Evolutionary conservation across 1,284 basidiomycete genomes (phyloP).

Genomic region (Rhizoctonia solani): DNA sequence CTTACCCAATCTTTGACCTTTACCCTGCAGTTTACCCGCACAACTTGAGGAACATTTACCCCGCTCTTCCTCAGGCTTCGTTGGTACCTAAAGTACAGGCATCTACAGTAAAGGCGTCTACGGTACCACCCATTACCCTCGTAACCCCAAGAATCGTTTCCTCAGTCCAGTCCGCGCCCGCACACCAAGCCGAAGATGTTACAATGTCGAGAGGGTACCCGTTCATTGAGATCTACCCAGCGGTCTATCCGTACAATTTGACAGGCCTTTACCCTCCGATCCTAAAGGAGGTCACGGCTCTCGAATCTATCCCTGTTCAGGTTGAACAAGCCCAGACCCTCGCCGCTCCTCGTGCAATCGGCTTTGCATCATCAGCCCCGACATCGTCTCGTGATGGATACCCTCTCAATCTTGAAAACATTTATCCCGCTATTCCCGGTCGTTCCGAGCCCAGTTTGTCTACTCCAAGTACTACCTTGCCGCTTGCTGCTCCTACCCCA

Average conservation of each 20-base stretch:
- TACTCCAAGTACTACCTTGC: background rate
- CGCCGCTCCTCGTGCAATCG: no score
- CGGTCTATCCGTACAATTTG: constrained; percentile 38
- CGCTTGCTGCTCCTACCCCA: no score
- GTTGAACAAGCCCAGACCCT: background rate
- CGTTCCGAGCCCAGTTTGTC: background rate
- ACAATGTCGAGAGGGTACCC: constrained; percentile 36
- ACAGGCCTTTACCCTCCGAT: constrained; percentile 34
- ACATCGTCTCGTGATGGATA: constrained; percentile 38
- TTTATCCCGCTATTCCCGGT: constrained; percentile 37
- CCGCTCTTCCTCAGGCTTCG: background rate
- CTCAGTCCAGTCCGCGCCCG: background rate
- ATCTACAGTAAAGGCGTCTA: no score
- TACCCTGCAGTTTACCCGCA: constrained; percentile 43
- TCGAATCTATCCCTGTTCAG: background rate
- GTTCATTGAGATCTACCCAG: constrained; percentile 45
- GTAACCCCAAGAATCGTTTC: background rate
- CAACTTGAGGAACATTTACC: constrained; percentile 30
- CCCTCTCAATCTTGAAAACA: constrained; percentile 37
- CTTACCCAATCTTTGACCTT: constrained; percentile 43
- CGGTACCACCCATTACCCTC: background rate
- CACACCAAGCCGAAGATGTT: background rate
- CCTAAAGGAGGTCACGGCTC: background rate
- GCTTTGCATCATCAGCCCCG: no score
- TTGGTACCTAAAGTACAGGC: background rate